A percentile compares a stretch with the other conserved stretches of the same genome.
phyloP scores from a whole-genome alignment of 2,329 filamentous ascomycete species.

The Diplocarpon mali region DNA sequence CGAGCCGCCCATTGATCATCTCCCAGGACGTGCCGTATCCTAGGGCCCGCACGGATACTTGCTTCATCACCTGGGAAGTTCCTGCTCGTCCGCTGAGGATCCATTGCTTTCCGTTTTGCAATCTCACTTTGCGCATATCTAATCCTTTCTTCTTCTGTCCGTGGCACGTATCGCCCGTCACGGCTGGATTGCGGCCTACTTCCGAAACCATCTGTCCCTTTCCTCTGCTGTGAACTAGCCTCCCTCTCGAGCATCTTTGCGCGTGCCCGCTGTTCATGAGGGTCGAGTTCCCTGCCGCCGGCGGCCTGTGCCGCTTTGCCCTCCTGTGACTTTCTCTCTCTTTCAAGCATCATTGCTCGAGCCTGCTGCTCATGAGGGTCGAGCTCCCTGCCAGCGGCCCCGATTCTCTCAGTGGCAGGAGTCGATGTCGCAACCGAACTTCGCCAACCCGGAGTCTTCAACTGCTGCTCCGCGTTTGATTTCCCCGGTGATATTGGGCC shows the following conservation, averaged over 20 bases:
- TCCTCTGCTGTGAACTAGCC: slow-evolving; percentile 5
- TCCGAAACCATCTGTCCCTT: slow-evolving; percentile 7
- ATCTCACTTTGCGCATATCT: slow-evolving; percentile 3
- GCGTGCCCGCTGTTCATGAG: slow-evolving; percentile 21
- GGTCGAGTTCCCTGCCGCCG: slow-evolving; percentile 13
- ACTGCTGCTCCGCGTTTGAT: neutral
- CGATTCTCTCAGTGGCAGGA: neutral
- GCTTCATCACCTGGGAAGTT: neutral
- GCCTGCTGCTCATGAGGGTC: slow-evolving; percentile 22
- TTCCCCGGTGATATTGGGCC: neutral
- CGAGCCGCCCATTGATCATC: neutral
- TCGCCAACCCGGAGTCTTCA: neutral
- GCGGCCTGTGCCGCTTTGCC: slow-evolving; percentile 6
- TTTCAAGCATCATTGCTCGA: slow-evolving; percentile 15
- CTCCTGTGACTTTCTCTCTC: slow-evolving; percentile 2
- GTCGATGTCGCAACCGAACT: no score
- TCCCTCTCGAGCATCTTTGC: slow-evolving; percentile 15
- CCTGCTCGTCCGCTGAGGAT: neutral
- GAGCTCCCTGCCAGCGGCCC: slow-evolving; percentile 2
- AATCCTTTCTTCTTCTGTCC: slow-evolving; percentile 4
- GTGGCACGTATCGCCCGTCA: slow-evolving; percentile 14
- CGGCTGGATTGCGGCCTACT: slow-evolving; percentile 21
- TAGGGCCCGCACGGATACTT: neutral
- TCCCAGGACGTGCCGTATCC: slow-evolving; percentile 7
- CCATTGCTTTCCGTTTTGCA: slow-evolving; percentile 6